These are phyloP conservation scores for Kodamaea laetipori DNA, from an alignment of 805 yeast genomes.

Conservation along the genomic window DNA sequence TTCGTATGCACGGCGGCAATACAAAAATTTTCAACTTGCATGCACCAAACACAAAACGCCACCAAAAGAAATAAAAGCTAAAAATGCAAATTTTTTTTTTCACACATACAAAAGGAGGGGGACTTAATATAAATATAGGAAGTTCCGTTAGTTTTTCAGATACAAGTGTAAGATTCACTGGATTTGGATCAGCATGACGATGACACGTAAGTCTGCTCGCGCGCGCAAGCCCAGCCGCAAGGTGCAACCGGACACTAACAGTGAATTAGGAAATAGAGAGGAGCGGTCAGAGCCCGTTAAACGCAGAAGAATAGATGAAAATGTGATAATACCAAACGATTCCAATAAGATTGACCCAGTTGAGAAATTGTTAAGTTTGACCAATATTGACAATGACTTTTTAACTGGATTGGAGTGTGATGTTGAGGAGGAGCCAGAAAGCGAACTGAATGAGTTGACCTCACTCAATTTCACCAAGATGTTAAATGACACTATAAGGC, in stretches of 20 bases:
- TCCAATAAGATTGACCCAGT: constrained; percentile 42
- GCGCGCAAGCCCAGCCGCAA: constrained; percentile 21
- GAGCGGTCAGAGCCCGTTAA: constrained; percentile 6
- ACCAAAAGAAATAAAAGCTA: constrained; percentile 8
- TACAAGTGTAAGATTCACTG: not conserved
- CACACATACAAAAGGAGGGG: constrained; percentile 1
- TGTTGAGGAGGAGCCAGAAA: constrained; percentile 12
- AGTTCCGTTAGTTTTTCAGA: constrained; percentile 2
- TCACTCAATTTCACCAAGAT: constrained; percentile 39
- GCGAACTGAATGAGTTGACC: constrained; percentile 13
- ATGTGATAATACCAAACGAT: constrained; percentile 10
- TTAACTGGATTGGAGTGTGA: constrained; percentile 28
- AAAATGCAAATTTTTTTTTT: constrained; percentile 9
- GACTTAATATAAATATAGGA: constrained; percentile 7
- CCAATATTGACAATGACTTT: constrained; percentile 34
- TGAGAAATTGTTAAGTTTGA: constrained; percentile 41
- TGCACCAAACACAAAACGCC: not conserved
- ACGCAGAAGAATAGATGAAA: not conserved
- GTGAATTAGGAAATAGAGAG: constrained; percentile 13
- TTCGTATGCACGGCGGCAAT: not conserved
- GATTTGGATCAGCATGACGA: constrained; percentile 14
- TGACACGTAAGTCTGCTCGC: constrained; percentile 37
- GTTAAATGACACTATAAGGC: constrained; percentile 40
- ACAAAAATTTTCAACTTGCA: not conserved
- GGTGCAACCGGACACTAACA: constrained; percentile 15